Conservation (phyloP, 768 basidiomycete species). For the Amanita rubescens region DNA sequence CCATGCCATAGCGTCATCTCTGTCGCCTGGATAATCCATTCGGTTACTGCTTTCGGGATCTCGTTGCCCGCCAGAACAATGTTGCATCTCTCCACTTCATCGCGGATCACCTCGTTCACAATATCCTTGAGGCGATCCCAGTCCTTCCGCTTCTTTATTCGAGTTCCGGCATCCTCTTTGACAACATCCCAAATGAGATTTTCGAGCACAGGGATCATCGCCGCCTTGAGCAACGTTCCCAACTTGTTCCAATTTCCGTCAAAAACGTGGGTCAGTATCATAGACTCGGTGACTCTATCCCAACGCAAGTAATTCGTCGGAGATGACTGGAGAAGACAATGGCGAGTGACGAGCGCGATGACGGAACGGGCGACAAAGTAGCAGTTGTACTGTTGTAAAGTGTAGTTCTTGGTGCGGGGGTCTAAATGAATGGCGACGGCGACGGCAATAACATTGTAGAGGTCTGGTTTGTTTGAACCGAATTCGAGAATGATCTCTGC, state of each 20-base stretch:
- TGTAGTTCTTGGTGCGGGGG: background rate
- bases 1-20: background rate
- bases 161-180: background rate
- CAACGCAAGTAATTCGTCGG: background rate
- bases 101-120: background rate
- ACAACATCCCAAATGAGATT: background rate
- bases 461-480: background rate
- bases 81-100: background rate
- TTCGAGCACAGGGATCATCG: background rate
- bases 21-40: background rate
- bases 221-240: background rate
- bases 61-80: background rate
- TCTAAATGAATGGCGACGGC: background rate
- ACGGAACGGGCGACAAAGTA: slow-evolving; percentile 2
- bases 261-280: background rate
- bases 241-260: background rate
- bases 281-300: background rate
- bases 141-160: background rate
- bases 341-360: background rate
- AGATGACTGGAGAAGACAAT: background rate
- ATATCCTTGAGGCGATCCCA: background rate
- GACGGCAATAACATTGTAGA: background rate
- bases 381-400: slow-evolving; percentile 1
- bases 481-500: background rate
- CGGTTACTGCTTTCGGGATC: background rate